Conservation (phyloP, 176 grass and related monocot genomes). For the Oryza brachyantha region DNA sequence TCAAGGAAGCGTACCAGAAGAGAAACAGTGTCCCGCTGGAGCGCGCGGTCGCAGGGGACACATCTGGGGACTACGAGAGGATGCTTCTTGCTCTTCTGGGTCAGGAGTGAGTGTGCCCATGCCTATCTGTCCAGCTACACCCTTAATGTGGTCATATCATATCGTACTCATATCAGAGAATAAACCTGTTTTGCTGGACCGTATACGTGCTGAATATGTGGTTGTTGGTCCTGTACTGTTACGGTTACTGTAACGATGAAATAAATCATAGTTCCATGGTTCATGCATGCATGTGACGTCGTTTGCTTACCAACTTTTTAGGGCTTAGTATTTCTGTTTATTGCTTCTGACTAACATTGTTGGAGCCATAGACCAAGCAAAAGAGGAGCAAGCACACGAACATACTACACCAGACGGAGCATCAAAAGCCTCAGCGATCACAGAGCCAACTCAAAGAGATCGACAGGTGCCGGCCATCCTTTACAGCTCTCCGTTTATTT, state of each 20-base stretch:
- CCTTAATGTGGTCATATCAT: too few relatives aligned
- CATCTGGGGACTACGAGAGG: slow-evolving; percentile 69
- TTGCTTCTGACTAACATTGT: background rate
- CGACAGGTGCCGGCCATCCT: too few relatives aligned
- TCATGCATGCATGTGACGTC: too few relatives aligned
- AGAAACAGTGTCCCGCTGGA: slow-evolving; percentile 70
- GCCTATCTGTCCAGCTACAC: background rate
- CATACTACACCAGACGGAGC: too few relatives aligned
- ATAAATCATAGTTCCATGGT: background rate
- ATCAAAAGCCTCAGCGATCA: too few relatives aligned
- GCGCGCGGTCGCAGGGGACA: slow-evolving; percentile 56
- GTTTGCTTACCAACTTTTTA: background rate
- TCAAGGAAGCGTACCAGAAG: slow-evolving; percentile 80
- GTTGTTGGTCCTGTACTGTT: background rate
- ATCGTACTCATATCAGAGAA: background rate
- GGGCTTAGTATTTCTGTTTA: background rate
- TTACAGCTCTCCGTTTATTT: background rate
- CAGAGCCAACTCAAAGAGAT: background rate
- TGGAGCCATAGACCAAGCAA: background rate
- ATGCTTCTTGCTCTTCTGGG: slow-evolving; percentile 84
- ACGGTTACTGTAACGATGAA: background rate
- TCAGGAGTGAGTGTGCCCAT: slow-evolving; percentile 33
- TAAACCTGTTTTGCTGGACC: slow-evolving; percentile 19
- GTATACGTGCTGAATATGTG: background rate
- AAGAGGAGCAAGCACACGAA: background rate